Evolutionary conservation across 495 filamentous ascomycete genomes (phyloP).

Genomic region (Alectoria sarmentosa): DNA sequence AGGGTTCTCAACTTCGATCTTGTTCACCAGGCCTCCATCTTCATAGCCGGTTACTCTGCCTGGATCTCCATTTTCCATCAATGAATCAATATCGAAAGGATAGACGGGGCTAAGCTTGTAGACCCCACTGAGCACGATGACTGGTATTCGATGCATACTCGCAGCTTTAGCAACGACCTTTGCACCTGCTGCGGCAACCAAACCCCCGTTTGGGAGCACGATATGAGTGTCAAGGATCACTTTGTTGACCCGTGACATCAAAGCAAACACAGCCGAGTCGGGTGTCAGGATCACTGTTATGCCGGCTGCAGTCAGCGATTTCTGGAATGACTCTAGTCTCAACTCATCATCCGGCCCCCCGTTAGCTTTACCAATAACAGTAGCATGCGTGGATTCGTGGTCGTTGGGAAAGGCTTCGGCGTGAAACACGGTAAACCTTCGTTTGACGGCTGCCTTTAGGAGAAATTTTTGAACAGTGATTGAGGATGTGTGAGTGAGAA

Average conservation of each 20-base stretch:
- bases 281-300: slow-evolving; percentile 76
- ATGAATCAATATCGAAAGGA: slow-evolving; percentile 65
- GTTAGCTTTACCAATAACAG: slow-evolving; percentile 45
- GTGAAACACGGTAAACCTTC: slow-evolving; percentile 81
- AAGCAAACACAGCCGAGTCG: slow-evolving; percentile 76
- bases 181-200: slow-evolving; percentile 73
- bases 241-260: slow-evolving; percentile 92
- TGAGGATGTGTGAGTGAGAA: slow-evolving; percentile 76
- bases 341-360: slow-evolving; percentile 41
- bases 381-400: slow-evolving; percentile 52
- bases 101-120: slow-evolving; percentile 89
- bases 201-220: slow-evolving; percentile 77
- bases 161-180: slow-evolving; percentile 75
- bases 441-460: slow-evolving; percentile 70
- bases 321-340: slow-evolving; percentile 55
- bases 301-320: slow-evolving; percentile 66
- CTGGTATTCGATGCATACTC: slow-evolving; percentile 66
- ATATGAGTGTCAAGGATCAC: slow-evolving; percentile 82
- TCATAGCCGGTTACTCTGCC: slow-evolving; percentile 64
- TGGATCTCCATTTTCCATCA: slow-evolving; percentile 77
- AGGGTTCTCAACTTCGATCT: slow-evolving; percentile 73
- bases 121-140: slow-evolving; percentile 76
- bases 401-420: slow-evolving; percentile 66
- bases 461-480: slow-evolving; percentile 81
- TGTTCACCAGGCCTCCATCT: slow-evolving; percentile 65